Conservation (phyloP, 2,329 filamentous ascomycete species). For the Apiospora phragmitis region DNA sequence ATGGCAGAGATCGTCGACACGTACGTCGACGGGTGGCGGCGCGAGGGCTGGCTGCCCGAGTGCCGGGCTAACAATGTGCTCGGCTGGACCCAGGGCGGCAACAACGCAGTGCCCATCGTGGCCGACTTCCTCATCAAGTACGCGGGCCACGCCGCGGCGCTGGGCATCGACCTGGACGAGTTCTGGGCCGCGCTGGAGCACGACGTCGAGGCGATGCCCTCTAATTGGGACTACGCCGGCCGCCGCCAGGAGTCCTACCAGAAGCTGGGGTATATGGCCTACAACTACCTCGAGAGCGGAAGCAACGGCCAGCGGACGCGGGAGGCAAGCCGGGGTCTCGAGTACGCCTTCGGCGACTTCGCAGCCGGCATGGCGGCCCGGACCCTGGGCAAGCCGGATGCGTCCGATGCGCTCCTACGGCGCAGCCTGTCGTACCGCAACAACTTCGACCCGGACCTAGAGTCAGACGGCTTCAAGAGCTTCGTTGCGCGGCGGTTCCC, state of each 20-base stretch:
- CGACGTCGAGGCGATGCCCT: conserved; percentile 1
- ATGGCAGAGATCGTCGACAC: conserved; percentile 4
- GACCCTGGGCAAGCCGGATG: not conserved
- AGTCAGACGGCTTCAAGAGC: not conserved
- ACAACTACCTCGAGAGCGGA: conserved; percentile 2
- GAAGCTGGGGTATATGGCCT: not conserved
- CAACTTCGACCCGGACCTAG: conserved; percentile 1
- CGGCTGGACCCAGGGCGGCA: conserved; percentile 2
- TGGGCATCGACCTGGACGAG: not conserved
- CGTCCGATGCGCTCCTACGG: not conserved
- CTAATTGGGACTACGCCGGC: conserved; percentile 3
- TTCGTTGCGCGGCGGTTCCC: conserved; percentile 4
- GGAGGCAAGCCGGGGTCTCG: not conserved
- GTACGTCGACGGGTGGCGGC: conserved; percentile 1
- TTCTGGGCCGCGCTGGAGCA: not conserved
- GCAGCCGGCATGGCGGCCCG: not conserved
- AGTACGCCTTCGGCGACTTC: conserved; percentile 10
- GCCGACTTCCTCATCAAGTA: conserved; percentile 10
- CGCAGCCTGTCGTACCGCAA: not conserved
- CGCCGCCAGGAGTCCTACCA: not conserved
- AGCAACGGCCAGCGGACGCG: not conserved
- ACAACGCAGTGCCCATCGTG: conserved; percentile 9
- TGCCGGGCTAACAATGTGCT: conserved; percentile 5
- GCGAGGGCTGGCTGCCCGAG: conserved; percentile 6
- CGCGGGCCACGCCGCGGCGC: not conserved